phyloP scores from a whole-genome alignment of 768 basidiomycete species.

The Trametes cingulata region DNA sequence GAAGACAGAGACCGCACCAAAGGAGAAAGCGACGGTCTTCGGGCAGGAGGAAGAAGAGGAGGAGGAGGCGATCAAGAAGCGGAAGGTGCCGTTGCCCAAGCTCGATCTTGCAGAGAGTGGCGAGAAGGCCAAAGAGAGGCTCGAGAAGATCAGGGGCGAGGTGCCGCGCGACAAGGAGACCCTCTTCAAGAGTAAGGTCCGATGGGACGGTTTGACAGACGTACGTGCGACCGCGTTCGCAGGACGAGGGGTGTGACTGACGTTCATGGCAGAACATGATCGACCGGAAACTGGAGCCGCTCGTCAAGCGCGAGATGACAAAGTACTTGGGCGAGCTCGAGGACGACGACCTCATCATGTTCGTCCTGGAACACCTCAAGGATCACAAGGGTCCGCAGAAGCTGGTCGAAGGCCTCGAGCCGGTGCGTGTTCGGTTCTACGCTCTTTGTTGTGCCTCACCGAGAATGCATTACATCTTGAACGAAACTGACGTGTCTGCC shows the following conservation, averaged over 20 bases:
- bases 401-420: conserved; percentile 86
- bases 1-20: conserved; percentile 45
- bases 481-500: not conserved
- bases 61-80: conserved; percentile 72
- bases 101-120: conserved; percentile 85
- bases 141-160: conserved; percentile 73
- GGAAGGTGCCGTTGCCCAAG: conserved; percentile 85
- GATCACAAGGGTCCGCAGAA: conserved; percentile 86
- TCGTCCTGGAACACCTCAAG: conserved; percentile 88
- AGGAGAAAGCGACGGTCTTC: conserved; percentile 60
- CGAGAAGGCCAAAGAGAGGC: conserved; percentile 75
- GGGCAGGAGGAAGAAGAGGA: conserved; percentile 91
- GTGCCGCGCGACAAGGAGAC: conserved; percentile 79
- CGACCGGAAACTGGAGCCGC: conserved; percentile 82
- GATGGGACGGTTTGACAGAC: conserved; percentile 90
- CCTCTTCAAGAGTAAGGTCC: conserved; percentile 80
- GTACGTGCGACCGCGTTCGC: conserved; percentile 46
- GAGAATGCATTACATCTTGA: not conserved
- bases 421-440: conserved; percentile 54
- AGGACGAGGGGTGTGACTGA: conserved; percentile 21
- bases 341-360: conserved; percentile 93
- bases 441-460: not conserved
- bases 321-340: conserved; percentile 91
- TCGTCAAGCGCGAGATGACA: conserved; percentile 80
- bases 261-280: conserved; percentile 59